Conservation (phyloP, 306 rosid species). For the Acmispon strigosus region DNA sequence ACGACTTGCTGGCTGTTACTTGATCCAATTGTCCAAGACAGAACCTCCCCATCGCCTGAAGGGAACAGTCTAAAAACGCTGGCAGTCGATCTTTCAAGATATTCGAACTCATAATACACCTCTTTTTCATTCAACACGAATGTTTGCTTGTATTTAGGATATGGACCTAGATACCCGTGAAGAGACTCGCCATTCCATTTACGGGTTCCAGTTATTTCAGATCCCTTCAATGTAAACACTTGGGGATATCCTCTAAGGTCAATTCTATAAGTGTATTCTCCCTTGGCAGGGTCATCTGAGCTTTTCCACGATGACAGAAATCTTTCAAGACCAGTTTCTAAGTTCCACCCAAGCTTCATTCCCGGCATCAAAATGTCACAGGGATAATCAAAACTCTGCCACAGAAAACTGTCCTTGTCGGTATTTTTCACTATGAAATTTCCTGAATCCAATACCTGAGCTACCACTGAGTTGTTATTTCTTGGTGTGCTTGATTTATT, state of each 20-base stretch:
- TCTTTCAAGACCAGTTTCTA: neutral
- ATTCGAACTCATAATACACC: neutral
- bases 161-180: neutral
- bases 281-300: neutral
- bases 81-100: neutral
- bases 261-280: neutral
- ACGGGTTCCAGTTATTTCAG: neutral
- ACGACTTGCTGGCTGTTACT: rapidly evolving
- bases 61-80: neutral
- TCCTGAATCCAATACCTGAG: neutral
- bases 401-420: neutral
- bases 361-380: neutral
- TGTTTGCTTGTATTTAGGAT: neutral
- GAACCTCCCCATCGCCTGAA: neutral
- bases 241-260: neutral
- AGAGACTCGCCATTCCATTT: neutral
- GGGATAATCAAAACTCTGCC: slow-evolving; percentile 27
- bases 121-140: slow-evolving; percentile 4
- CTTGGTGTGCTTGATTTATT: neutral
- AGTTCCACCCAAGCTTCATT: neutral
- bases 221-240: neutral
- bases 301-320: neutral
- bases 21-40: neutral
- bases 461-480: neutral
- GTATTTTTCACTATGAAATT: neutral